These are phyloP conservation scores for Nidularia pulvinata DNA, from an alignment of 768 basidiomycete genomes.

Conservation along the genomic window DNA sequence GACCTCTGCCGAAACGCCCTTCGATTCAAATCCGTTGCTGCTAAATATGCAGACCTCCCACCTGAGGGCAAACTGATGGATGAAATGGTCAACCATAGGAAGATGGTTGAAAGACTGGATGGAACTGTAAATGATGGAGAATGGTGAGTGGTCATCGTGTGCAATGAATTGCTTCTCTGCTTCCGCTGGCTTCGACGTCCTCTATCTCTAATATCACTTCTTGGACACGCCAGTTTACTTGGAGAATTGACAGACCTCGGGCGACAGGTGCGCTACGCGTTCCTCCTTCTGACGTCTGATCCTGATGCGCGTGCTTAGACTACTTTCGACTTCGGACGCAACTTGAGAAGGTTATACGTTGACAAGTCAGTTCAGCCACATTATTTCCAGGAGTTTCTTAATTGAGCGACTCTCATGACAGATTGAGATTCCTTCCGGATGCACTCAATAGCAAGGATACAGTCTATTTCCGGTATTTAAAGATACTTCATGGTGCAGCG, in stretches of 20 bases:
- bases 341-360: constrained; percentile 64
- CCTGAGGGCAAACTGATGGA: constrained; percentile 9
- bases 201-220: background rate
- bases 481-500: background rate
- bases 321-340: constrained; percentile 60
- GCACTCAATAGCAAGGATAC: constrained; percentile 36
- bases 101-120: constrained; percentile 56
- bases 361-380: constrained; percentile 44
- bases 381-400: background rate
- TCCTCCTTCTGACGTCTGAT: background rate
- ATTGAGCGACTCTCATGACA: constrained; percentile 17
- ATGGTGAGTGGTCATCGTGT: constrained; percentile 45
- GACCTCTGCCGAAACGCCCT: constrained; percentile 58
- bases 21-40: constrained; percentile 46
- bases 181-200: background rate
- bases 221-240: constrained; percentile 45
- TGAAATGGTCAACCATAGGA: constrained; percentile 32
- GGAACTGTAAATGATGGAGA: constrained; percentile 55
- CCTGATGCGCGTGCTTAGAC: constrained; percentile 15
- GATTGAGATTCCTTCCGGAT: constrained; percentile 67
- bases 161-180: background rate
- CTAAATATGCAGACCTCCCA: constrained; percentile 12
- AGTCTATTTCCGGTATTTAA: constrained; percentile 56
- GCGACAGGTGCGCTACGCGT: constrained; percentile 43
- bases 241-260: constrained; percentile 77